Conservation (phyloP, 2,329 filamentous ascomycete genomes). For the Albophoma yamanashiensis region DNA sequence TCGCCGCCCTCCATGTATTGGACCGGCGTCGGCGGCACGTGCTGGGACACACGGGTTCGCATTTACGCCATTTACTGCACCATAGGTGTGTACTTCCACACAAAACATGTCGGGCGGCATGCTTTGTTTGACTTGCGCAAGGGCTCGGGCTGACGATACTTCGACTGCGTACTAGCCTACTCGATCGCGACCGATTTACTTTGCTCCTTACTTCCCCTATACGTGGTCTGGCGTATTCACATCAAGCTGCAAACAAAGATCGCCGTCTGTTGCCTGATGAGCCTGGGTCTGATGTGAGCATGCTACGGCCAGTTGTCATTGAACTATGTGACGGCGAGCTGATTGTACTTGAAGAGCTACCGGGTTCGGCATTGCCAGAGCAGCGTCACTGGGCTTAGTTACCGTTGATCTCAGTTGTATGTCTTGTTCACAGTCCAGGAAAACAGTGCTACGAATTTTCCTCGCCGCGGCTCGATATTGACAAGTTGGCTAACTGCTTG, state of each 20-base stretch:
- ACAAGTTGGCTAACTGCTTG: background rate
- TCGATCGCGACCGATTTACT: background rate
- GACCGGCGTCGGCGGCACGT: background rate
- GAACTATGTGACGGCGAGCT: background rate
- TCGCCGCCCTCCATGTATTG: background rate
- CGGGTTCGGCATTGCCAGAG: background rate
- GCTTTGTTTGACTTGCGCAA: background rate
- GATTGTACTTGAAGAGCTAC: background rate
- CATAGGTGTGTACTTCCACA: background rate
- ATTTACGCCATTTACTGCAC: background rate
- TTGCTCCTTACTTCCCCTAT: background rate
- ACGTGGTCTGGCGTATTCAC: background rate
- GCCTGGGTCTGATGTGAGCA: background rate
- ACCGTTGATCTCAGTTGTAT: background rate
- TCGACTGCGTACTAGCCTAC: background rate
- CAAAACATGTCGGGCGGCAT: background rate
- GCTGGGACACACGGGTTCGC: background rate
- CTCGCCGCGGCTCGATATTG: background rate
- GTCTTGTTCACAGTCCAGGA: background rate
- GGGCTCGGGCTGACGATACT: background rate
- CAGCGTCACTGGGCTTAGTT: background rate
- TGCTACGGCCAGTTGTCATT: background rate
- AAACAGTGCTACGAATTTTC: too few relatives aligned
- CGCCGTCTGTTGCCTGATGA: background rate
- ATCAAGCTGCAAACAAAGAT: background rate